Percentiles rank a stretch among this genome's conserved stretches.
These are phyloP conservation scores for Pichia gijzeniarum DNA, from an alignment of 805 yeast species.

Conservation along the genomic window DNA sequence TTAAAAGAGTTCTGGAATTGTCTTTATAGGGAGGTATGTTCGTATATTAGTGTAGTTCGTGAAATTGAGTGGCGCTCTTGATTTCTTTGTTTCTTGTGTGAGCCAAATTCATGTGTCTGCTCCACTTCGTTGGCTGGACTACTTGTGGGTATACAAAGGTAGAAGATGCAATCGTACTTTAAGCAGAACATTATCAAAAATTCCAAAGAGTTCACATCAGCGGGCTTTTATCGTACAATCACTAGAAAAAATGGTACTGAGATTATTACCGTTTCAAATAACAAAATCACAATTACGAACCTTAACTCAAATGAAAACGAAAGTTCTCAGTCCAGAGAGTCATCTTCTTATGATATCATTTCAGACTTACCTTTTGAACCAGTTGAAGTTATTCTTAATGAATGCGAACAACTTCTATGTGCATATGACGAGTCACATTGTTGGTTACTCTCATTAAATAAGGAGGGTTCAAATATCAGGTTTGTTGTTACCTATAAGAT, in stretches of 20 bases:
- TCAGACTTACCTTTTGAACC: constrained; percentile 23
- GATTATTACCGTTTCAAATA: constrained; percentile 20
- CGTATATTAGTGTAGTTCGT: too few relatives aligned
- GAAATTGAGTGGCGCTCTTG: too few relatives aligned
- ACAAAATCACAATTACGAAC: constrained; percentile 18
- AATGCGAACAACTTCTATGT: constrained; percentile 25
- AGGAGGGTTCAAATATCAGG: constrained; percentile 16
- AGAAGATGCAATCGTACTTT: constrained; percentile 2
- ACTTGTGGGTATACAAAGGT: too few relatives aligned
- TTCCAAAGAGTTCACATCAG: constrained; percentile 14
- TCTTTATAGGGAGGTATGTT: too few relatives aligned
- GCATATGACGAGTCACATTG: constrained; percentile 18
- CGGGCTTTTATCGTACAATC: constrained; percentile 17
- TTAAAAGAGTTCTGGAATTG: neutral
- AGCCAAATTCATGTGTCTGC: too few relatives aligned
- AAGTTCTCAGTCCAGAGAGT: too few relatives aligned
- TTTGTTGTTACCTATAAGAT: constrained; percentile 12
- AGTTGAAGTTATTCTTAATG: constrained; percentile 17
- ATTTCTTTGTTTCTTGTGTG: too few relatives aligned
- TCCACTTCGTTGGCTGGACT: too few relatives aligned
- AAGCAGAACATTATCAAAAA: constrained; percentile 1
- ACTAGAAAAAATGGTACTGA: constrained; percentile 25
- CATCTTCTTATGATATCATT: constrained; percentile 5
- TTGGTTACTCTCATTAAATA: constrained; percentile 17
- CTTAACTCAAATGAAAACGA: constrained; percentile 6